Evolutionary conservation across 2,329 filamentous ascomycete species (phyloP), one percentile per base, ranked within the genome.

Genomic region (Fusarium newnesense): DNA sequence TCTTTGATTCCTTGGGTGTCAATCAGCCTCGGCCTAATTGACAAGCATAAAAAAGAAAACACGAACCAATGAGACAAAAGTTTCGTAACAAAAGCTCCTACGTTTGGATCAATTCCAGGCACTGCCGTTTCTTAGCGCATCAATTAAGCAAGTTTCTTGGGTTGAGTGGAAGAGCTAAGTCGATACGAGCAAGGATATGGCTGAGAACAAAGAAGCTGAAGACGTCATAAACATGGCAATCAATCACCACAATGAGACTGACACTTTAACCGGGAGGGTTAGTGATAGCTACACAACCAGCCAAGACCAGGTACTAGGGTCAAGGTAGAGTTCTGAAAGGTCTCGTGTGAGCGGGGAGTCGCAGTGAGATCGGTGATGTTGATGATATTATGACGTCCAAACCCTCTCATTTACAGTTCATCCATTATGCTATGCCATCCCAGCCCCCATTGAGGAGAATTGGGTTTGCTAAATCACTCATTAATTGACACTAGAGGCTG

Each of bases 331-430:
- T 28, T 39, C 32, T 60, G 4, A 40, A 39, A 26, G 26, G 52
- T 12, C 24, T 61, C 40, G 40, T 36, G 36, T 16, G 54, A 59
- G 70, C 62, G 70, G 67, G 70, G 70, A 53, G 40, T 30, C 3
- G 26, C 28, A 40, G 43, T 30, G 44, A 37, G 49, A 64, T 73
- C 42, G 40, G 64, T 58, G 56, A 74, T 74, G 34, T 66, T 74
- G 71, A 74, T 71, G 71, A 8, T 21, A 58, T 24, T 60, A 74
- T 74, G 71, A 74, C 71, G 71, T 74, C 6, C 46, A 53, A 47
- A 63, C 10, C 34, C 36, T 57, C 57, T 72, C 53, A 69, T 71
- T 32, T 52, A 19, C 12, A 50, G 40, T 54, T 44, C 11, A 32
- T 18, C 32, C 8, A 16, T 39, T 39, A 28, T 42, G 12, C 12